Evolutionary conservation across 495 filamentous ascomycete genomes (phyloP).

Genomic region (Clohesyomyces aquaticus): DNA sequence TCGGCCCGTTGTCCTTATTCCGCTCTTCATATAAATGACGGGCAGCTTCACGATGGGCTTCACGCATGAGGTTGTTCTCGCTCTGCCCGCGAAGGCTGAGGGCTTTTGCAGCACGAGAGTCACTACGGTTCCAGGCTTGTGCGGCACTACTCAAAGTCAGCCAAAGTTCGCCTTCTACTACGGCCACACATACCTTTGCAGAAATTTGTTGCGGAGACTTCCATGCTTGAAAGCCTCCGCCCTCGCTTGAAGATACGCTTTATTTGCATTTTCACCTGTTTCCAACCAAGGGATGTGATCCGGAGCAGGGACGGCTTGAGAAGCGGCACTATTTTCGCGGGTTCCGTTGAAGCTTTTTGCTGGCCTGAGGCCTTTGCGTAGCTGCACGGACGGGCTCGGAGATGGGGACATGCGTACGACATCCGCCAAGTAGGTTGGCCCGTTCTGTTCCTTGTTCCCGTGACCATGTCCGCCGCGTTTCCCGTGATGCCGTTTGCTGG

Average conservation of each 20-base stretch:
- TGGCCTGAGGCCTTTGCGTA: conserved; percentile 34
- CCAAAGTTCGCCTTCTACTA: background rate
- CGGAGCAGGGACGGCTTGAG: conserved; percentile 79
- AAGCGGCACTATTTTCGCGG: conserved; percentile 78
- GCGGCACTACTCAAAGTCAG: conserved; percentile 66
- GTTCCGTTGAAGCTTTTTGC: conserved; percentile 58
- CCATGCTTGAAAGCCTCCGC: conserved; percentile 96
- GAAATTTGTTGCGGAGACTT: conserved; percentile 91
- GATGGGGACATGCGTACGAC: conserved; percentile 92
- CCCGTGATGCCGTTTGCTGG: conserved; percentile 85
- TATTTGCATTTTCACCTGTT: conserved; percentile 88
- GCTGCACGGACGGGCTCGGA: conserved; percentile 58
- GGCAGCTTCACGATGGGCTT: conserved; percentile 94
- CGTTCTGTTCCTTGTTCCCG: conserved; percentile 59
- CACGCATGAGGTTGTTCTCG: conserved; percentile 96
- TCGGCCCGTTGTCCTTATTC: conserved; percentile 67
- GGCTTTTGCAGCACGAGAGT: conserved; percentile 94
- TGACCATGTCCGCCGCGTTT: conserved; percentile 80
- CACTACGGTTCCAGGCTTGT: conserved; percentile 99
- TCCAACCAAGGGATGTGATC: conserved; percentile 97
- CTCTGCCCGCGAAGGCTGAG: conserved; percentile 90
- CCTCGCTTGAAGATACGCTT: conserved; percentile 89
- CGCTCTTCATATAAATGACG: conserved; percentile 91
- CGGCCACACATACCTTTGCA: conserved; percentile 71
- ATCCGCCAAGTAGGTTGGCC: conserved; percentile 87